Conservation (phyloP, 2,329 filamentous ascomycete genomes). For the Aspergillus niger region DNA sequence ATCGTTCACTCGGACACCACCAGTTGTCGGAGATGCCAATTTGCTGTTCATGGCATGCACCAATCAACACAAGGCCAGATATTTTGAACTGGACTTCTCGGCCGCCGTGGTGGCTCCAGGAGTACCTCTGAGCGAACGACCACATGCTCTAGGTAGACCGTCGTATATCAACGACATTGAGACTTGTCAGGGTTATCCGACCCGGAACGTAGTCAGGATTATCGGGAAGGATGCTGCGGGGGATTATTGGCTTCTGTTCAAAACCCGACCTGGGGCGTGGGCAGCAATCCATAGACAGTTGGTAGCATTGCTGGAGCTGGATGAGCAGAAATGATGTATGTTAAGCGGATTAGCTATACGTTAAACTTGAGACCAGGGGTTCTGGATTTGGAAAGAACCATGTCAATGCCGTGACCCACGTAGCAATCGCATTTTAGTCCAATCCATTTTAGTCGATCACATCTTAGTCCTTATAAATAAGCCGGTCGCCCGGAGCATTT, state of each 20-base stretch:
- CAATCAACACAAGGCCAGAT: constrained; percentile 45
- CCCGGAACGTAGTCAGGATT: constrained; percentile 23
- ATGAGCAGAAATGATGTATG: neutral
- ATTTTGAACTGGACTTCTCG: constrained; percentile 45
- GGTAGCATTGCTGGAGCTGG: neutral
- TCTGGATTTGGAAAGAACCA: neutral
- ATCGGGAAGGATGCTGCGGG: constrained; percentile 37
- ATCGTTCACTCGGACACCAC: constrained; percentile 17
- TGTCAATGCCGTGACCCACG: neutral
- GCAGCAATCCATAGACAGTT: constrained; percentile 20
- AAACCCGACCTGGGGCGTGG: constrained; percentile 27
- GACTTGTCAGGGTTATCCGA: constrained; percentile 2
- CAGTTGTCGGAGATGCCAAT: constrained; percentile 36
- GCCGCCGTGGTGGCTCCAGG: constrained; percentile 21
- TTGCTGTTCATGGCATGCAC: constrained; percentile 38
- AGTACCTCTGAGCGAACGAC: neutral
- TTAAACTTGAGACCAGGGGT: too few relatives aligned
- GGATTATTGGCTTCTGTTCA: constrained; percentile 35
- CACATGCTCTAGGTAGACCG: constrained; percentile 13
- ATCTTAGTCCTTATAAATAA: neutral
- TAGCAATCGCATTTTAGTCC: neutral
- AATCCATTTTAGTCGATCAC: too few relatives aligned
- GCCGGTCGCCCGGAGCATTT: neutral
- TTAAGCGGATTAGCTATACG: too few relatives aligned
- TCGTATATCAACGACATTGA: constrained; percentile 15